phyloP scores from a whole-genome alignment of 768 basidiomycete genomes.

The Kwoniella newhampshirensis region DNA sequence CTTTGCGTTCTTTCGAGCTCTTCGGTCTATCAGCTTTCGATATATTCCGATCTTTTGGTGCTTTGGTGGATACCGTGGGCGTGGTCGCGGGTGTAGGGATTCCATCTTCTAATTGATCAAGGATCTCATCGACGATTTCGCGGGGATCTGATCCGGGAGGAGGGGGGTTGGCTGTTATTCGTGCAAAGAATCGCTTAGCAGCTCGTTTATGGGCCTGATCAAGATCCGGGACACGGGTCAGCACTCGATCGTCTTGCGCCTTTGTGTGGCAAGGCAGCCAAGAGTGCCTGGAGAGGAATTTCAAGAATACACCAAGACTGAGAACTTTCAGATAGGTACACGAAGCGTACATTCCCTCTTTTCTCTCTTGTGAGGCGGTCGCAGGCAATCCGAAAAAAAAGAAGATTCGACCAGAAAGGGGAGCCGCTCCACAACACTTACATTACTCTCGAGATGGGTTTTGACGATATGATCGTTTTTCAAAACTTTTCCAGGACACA shows the following conservation, averaged over 20 bases:
- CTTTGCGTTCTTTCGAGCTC: conserved; percentile 18
- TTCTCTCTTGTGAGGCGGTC: no score
- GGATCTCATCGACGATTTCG: conserved; percentile 26
- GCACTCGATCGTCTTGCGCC: no score
- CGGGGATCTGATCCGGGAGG: conserved; percentile 15
- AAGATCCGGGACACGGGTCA: no score
- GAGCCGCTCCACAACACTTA: conserved; percentile 11
- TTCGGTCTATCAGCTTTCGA: neutral
- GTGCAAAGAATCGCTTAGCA: conserved; percentile 25
- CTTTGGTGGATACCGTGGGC: neutral
- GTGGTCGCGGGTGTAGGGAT: neutral
- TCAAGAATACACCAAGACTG: no score
- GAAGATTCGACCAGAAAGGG: neutral
- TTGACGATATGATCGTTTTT: conserved; percentile 32
- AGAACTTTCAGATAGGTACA: no score
- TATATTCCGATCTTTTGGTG: neutral
- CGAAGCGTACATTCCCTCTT: no score
- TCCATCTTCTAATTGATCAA: conserved; percentile 12
- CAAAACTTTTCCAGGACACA: conserved; percentile 39
- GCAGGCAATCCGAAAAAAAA: neutral
- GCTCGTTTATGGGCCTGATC: conserved; percentile 35
- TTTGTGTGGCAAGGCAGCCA: no score
- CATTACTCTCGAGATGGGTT: conserved; percentile 30
- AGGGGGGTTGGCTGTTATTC: conserved; percentile 6
- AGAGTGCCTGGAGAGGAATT: no score